phyloP scores from a whole-genome alignment of 768 basidiomycete species.

The Phanerochaete carnosa region DNA sequence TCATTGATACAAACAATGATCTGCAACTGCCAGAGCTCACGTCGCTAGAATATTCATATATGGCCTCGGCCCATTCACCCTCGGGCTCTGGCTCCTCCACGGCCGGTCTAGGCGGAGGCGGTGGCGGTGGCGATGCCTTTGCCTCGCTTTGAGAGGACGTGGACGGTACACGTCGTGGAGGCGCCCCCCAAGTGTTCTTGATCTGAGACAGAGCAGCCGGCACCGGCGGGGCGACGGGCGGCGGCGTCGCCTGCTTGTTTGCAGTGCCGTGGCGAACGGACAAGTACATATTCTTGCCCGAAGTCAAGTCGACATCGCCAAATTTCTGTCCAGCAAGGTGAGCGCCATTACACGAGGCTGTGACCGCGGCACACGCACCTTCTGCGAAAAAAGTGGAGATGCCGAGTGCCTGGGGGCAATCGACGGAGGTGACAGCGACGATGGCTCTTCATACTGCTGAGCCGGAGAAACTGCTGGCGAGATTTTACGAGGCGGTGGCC shows the following conservation, averaged over 20 bases:
- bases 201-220: slow-evolving; percentile 40
- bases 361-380: slow-evolving; percentile 13
- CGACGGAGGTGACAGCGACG: slow-evolving; percentile 10
- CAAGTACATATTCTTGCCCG: slow-evolving; percentile 41
- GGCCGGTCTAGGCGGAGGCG: slow-evolving; percentile 26
- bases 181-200: slow-evolving; percentile 47
- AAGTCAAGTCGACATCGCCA: slow-evolving; percentile 56
- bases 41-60: slow-evolving; percentile 71
- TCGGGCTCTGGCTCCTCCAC: slow-evolving; percentile 34
- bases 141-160: slow-evolving; percentile 9
- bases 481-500: slow-evolving; percentile 21
- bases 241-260: slow-evolving; percentile 35
- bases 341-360: not conserved
- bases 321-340: slow-evolving; percentile 41
- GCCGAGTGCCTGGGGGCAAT: not conserved
- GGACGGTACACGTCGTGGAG: slow-evolving; percentile 35
- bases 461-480: slow-evolving; percentile 8
- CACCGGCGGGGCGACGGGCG: slow-evolving; percentile 32
- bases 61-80: slow-evolving; percentile 75
- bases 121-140: slow-evolving; percentile 11
- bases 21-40: slow-evolving; percentile 40
- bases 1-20: not conserved
- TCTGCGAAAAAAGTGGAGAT: slow-evolving; percentile 17
- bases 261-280: slow-evolving; percentile 43
- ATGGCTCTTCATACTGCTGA: slow-evolving; percentile 12